These are phyloP conservation scores for Pogostemon cablin DNA, from an alignment of 257 asterid species.

Conservation along the genomic window DNA sequence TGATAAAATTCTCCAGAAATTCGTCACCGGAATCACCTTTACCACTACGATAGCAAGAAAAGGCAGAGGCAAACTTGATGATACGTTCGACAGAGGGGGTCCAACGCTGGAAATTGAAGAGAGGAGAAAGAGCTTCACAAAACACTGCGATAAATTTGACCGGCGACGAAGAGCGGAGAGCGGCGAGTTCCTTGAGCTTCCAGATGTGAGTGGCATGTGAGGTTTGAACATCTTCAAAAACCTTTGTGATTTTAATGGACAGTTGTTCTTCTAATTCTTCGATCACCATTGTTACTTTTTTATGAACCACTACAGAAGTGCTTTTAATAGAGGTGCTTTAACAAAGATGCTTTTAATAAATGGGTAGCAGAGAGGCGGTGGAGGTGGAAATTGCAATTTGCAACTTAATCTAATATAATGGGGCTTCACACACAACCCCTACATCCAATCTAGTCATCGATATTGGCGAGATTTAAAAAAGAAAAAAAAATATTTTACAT, in stretches of 20 bases:
- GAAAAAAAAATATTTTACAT: too few relatives aligned
- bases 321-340: too few relatives aligned
- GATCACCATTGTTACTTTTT: conserved; percentile 38
- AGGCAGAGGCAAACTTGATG: conserved; percentile 59
- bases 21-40: conserved; percentile 44
- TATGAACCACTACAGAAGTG: too few relatives aligned
- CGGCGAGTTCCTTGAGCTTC: conserved; percentile 71
- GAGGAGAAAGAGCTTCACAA: conserved; percentile 54
- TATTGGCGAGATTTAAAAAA: too few relatives aligned
- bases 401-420: too few relatives aligned
- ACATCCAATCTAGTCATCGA: too few relatives aligned
- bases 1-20: conserved; percentile 62
- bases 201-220: conserved; percentile 73
- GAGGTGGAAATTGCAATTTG: too few relatives aligned
- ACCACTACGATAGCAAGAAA: conserved; percentile 48
- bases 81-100: conserved; percentile 68
- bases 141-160: conserved; percentile 55
- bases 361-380: too few relatives aligned
- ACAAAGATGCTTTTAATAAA: too few relatives aligned
- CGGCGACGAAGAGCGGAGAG: conserved; percentile 50
- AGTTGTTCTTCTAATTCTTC: conserved; percentile 41
- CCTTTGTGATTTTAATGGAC: conserved; percentile 45
- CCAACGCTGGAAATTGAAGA: conserved; percentile 69
- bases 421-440: too few relatives aligned
- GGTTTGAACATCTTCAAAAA: conserved; percentile 62